phyloP scores from a whole-genome alignment of 495 filamentous ascomycete genomes.

The Diplogelasinospora grovesii region DNA sequence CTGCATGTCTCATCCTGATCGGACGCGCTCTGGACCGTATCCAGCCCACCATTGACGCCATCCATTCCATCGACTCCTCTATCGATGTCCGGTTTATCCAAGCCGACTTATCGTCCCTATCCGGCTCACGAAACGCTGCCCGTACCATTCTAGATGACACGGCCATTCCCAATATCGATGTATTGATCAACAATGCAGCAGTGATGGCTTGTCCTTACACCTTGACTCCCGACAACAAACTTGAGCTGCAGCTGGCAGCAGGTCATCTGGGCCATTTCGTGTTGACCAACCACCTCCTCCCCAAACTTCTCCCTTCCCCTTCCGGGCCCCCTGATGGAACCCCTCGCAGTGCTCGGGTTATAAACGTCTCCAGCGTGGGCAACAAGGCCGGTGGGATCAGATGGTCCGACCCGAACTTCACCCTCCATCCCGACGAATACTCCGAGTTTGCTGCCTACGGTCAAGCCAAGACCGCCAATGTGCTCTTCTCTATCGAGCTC shows the following conservation, averaged over 20 bases:
- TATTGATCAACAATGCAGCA: slow-evolving; percentile 64
- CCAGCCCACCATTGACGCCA: slow-evolving; percentile 34
- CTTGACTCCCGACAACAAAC: slow-evolving; percentile 39
- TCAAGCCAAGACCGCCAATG: slow-evolving; percentile 52
- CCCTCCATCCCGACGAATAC: slow-evolving; percentile 27
- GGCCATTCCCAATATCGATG: slow-evolving; percentile 51
- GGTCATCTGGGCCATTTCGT: slow-evolving; percentile 57
- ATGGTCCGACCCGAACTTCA: slow-evolving; percentile 48
- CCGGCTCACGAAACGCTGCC: slow-evolving; percentile 47
- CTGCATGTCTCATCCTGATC: slow-evolving; percentile 38
- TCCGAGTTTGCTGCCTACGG: slow-evolving; percentile 45
- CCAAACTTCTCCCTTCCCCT: slow-evolving; percentile 32
- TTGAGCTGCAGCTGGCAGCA: slow-evolving; percentile 53
- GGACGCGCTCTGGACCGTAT: slow-evolving; percentile 33
- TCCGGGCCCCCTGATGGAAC: background rate
- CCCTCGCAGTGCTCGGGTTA: slow-evolving; percentile 19
- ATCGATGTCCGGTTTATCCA: slow-evolving; percentile 38
- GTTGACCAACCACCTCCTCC: slow-evolving; percentile 48
- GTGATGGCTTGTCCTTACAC: slow-evolving; percentile 49
- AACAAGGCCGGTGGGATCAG: slow-evolving; percentile 37
- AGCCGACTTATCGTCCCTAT: slow-evolving; percentile 39
- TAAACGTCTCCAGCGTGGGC: slow-evolving; percentile 34
- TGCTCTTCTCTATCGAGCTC: slow-evolving; percentile 50
- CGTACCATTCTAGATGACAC: slow-evolving; percentile 34
- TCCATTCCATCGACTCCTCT: slow-evolving; percentile 29